Evolutionary conservation across 1,284 basidiomycete species (phyloP), one percentile per base, ranked within the genome.

Genomic region (Ustilago nuda): DNA sequence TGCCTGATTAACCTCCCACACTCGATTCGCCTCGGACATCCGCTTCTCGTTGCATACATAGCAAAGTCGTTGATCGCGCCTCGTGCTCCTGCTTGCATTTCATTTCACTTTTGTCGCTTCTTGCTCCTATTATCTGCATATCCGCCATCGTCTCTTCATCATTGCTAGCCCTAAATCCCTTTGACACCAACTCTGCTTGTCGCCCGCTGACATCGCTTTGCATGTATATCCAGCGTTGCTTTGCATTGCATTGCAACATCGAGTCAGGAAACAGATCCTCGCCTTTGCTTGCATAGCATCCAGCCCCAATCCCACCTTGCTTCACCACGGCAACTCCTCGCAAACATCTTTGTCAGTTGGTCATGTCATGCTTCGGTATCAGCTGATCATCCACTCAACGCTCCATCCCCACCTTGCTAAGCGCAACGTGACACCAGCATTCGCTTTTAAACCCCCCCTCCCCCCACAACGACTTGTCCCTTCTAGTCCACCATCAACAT

Each of bases 61-160:
- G 5, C 23, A 30, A 30, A 6, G 27, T 11, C 30, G 19, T 23
- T 48, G 19, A 1, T 50, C 48, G 12, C 48, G 15, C 27, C 33
- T 53, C 51, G 6, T 53, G 35, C 5, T 52, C 50, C 30, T 33
- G 45, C 45, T 23, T 32, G 11, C 9, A 23, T 27, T 48, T 48
- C 23, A 48, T 48, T 11, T 48, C 50, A 8, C 50, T 30, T 30
- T 45, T 45, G 27, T 13, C 15, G 37, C 37, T 39, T 39, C 15
- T 4, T 39, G 23, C 36, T 55, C 53, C 36, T 55, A 55, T 27
- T 55, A 55, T 37, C 53, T 55, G 53, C 53, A 41, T 55, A 55
- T 23, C 53, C 37, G 53, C 37, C 53, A 36, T 41, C n/a, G 23
- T 27, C 23, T 27, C 30, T 53, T 53, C 19, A 32, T 52, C 50